Evolutionary conservation across 1,139 yeast genomes (phyloP).

Genomic region (Kodamaea ohmeri): DNA sequence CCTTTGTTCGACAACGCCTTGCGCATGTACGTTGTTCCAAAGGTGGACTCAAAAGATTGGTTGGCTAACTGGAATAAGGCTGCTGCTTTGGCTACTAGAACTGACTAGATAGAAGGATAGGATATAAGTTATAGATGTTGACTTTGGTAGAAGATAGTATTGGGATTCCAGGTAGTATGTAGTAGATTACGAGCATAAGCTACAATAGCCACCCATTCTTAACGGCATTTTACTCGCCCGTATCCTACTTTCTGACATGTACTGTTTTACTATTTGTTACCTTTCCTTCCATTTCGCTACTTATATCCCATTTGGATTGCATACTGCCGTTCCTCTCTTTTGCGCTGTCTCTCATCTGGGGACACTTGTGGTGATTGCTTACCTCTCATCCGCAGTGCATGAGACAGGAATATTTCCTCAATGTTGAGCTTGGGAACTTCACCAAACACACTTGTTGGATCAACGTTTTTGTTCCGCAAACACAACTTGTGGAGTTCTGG

Average conservation of each 20-base stretch:
- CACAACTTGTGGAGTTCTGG: slow-evolving; percentile 56
- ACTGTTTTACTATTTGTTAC: no score
- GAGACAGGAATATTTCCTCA: slow-evolving; percentile 62
- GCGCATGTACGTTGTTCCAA: slow-evolving; percentile 78
- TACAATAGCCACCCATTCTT: no score
- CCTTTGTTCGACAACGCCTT: slow-evolving; percentile 79
- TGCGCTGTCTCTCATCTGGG: slow-evolving; percentile 24
- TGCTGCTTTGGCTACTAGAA: slow-evolving; percentile 41
- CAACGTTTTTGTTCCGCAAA: slow-evolving; percentile 55
- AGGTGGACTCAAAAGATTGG: slow-evolving; percentile 64
- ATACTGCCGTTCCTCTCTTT: slow-evolving; percentile 49
- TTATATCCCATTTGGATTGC: slow-evolving; percentile 55
- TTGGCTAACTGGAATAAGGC: slow-evolving; percentile 64
- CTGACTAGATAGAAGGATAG: not conserved
- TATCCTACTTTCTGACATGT: no score
- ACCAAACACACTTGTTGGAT: slow-evolving; percentile 78
- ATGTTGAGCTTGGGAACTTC: slow-evolving; percentile 67
- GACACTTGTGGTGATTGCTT: slow-evolving; percentile 52
- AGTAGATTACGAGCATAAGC: no score
- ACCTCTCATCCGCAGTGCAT: slow-evolving; percentile 48
- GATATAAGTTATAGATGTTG: not conserved
- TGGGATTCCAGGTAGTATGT: no score
- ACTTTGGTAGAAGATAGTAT: no score
- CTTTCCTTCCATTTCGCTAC: slow-evolving; percentile 1
- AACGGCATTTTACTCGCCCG: no score